Evolutionary conservation across 2,329 filamentous ascomycete genomes (phyloP).

Genomic region (Aureobasidium sp.): DNA sequence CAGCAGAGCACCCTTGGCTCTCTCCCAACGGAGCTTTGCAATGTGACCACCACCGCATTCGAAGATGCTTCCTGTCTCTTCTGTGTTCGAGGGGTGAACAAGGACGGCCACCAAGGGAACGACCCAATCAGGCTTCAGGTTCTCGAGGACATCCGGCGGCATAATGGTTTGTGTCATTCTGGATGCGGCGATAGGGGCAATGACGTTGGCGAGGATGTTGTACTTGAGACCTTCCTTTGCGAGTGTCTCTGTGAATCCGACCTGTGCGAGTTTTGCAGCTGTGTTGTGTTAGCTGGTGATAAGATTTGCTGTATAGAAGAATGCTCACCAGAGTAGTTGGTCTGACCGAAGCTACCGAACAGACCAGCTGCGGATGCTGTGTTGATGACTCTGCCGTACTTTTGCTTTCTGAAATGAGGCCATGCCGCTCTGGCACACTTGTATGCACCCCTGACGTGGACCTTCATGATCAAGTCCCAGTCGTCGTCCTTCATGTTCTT

Average conservation of each 20-base stretch:
- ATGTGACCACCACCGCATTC: slow-evolving; percentile 89
- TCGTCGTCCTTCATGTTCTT: slow-evolving; percentile 98
- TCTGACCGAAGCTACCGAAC: slow-evolving; percentile 91
- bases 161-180: slow-evolving; percentile 94
- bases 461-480: slow-evolving; percentile 90
- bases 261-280: slow-evolving; percentile 89
- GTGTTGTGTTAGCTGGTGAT: slow-evolving; percentile 19
- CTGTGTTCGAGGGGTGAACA: slow-evolving; percentile 73
- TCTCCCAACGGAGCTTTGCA: slow-evolving; percentile 92
- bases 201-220: slow-evolving; percentile 92
- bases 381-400: slow-evolving; percentile 94
- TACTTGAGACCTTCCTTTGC: slow-evolving; percentile 98
- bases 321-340: slow-evolving; percentile 72
- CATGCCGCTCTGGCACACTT: slow-evolving; percentile 92
- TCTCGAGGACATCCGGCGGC: slow-evolving; percentile 83
- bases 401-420: slow-evolving; percentile 98
- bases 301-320: not conserved
- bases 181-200: slow-evolving; percentile 90
- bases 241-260: slow-evolving; percentile 95
- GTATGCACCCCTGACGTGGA: slow-evolving; percentile 89
- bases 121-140: slow-evolving; percentile 87
- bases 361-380: slow-evolving; percentile 92
- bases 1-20: slow-evolving; percentile 77
- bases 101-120: slow-evolving; percentile 86
- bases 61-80: slow-evolving; percentile 82